Evolutionary conservation across 1,139 yeast species (phyloP).

Genomic region (Candida sp.): DNA sequence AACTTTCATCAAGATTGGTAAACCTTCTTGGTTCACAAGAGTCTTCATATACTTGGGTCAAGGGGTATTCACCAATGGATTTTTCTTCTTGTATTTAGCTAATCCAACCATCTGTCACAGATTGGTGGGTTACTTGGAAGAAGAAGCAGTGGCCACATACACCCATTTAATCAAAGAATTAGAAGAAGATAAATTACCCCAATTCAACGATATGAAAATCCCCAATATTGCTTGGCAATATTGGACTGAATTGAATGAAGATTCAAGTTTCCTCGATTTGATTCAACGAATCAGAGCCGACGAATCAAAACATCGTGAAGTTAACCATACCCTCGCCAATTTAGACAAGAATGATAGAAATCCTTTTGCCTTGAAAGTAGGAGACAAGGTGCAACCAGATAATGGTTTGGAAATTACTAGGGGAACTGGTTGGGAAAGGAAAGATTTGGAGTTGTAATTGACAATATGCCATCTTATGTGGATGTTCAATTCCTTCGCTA

Average conservation of each 20-base stretch:
- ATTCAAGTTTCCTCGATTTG: conserved; percentile 58
- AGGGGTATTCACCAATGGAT: conserved; percentile 66
- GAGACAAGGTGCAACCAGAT: conserved; percentile 51
- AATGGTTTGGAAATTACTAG: conserved; percentile 45
- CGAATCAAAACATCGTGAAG: conserved; percentile 76
- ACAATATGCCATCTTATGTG: too few relatives aligned
- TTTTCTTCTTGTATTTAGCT: conserved; percentile 58
- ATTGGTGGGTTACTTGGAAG: conserved; percentile 77
- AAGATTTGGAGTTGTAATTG: conserved; percentile 34
- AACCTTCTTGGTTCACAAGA: conserved; percentile 61
- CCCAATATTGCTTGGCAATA: conserved; percentile 63
- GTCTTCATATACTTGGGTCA: conserved; percentile 60
- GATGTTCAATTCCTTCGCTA: too few relatives aligned
- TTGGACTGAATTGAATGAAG: conserved; percentile 51
- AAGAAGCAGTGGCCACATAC: conserved; percentile 74
- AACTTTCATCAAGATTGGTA: conserved; percentile 63
- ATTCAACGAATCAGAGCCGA: conserved; percentile 57
- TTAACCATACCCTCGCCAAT: conserved; percentile 73
- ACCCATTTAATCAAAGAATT: conserved; percentile 57
- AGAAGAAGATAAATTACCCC: conserved; percentile 50
- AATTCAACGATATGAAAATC: conserved; percentile 39
- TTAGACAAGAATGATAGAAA: conserved; percentile 57
- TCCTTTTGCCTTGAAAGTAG: conserved; percentile 55
- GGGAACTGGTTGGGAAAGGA: conserved; percentile 63
- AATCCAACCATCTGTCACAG: conserved; percentile 70